Evolutionary conservation across 768 basidiomycete genomes (phyloP), one percentile per base, ranked within the genome.

Genomic region (Pulveroboletus frians): DNA sequence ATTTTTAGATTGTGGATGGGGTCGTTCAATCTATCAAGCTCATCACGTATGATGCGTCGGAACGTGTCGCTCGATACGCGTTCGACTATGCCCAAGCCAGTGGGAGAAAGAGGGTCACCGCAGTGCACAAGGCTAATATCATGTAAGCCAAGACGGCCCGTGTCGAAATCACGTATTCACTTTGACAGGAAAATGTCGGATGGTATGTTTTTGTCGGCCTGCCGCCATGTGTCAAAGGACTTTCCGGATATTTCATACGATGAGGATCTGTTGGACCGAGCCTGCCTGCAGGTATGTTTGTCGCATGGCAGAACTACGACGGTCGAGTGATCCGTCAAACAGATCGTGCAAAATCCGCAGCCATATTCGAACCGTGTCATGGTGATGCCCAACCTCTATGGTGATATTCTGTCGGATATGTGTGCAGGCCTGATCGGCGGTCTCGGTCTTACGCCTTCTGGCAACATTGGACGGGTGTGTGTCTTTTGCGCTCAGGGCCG

Each of bases 21-120:
- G 96, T 99, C 48, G 96, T 99, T 35, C 96, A 99, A 72, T 96
- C 92, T 39, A 98, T 99, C 78, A 99, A 99, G 72, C 83, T 99
- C 47, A 99, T 99, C 65, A 99, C 96, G 31, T 94, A 93, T 85
- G 88, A 97, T 43, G 96, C 96, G 11, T 98, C 96, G 5, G 93
- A 97, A 69, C 92, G 96, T 46, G 96, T 99, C 50, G 96, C 96
- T 39, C 85, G 93, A 39, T 99, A 98, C 66, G 96, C 96, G 6
- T 99, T 99, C 80, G 81, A 96, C 71, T 96, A 97, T 61, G 96
- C 96, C n/a, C 82, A 86, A 58, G 76, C 84, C 47, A 84, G 80
- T 62, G 90, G 89, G 54, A 75, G 96, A 55, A 86, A 85, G 68
- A 84, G 89, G 59, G 96, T 99, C 53, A 98, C 95, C 21, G 96